These are phyloP conservation scores for Sporisorium graminicola DNA, from an alignment of 1,284 basidiomycete species.

Conservation along the genomic window DNA sequence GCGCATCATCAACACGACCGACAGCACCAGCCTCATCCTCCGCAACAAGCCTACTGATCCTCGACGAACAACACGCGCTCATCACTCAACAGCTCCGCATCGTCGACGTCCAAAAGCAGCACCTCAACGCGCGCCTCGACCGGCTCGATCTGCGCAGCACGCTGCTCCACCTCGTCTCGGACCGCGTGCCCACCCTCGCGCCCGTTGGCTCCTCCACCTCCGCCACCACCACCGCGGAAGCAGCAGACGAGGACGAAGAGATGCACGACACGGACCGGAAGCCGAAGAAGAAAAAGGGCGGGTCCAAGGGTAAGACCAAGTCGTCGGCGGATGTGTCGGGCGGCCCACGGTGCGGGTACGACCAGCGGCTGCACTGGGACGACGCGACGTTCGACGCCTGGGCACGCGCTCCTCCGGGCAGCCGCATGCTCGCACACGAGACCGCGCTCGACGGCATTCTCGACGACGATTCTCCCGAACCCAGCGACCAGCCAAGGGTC, in stretches of 20 bases:
- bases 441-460: conserved; percentile 27
- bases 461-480: conserved; percentile 20
- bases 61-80: conserved; percentile 20
- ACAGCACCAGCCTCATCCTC: conserved; percentile 11
- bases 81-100: conserved; percentile 18
- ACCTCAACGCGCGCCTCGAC: conserved; percentile 35
- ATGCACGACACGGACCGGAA: conserved; percentile 12
- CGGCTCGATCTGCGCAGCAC: conserved; percentile 41
- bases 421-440: conserved; percentile 25
- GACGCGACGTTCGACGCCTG: conserved; percentile 32
- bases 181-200: conserved; percentile 35
- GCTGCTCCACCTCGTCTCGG: conserved; percentile 40
- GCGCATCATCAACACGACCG: not conserved
- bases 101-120: conserved; percentile 28
- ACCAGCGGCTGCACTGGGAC: conserved; percentile 46
- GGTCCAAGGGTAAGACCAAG: conserved; percentile 20
- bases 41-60: conserved; percentile 9
- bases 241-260: conserved; percentile 16
- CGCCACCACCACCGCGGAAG: not conserved
- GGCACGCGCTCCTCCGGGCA: conserved; percentile 14
- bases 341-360: conserved; percentile 52
- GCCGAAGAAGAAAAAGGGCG: conserved; percentile 15
- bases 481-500: not conserved
- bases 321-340: conserved; percentile 6
- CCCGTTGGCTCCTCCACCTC: conserved; percentile 21